Conservation (phyloP, 495 filamentous ascomycete genomes). For the Talaromyces proteolyticus region DNA sequence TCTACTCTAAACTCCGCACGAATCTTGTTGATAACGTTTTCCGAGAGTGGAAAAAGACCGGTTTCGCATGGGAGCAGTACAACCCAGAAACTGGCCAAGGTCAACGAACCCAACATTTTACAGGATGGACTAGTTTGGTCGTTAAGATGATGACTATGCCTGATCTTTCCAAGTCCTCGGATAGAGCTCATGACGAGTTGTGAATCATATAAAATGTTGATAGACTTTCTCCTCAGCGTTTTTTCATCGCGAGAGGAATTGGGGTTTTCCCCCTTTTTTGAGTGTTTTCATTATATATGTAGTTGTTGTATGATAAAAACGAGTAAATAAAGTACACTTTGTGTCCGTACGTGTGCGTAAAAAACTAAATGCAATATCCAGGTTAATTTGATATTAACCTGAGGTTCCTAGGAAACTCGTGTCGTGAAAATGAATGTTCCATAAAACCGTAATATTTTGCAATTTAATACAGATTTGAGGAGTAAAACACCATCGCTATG, state of each 20-base stretch:
- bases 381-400: too few relatives aligned
- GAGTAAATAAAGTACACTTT: too few relatives aligned
- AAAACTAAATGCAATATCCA: too few relatives aligned
- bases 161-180: constrained; percentile 31
- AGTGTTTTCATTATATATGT: not conserved
- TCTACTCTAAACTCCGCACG: constrained; percentile 71
- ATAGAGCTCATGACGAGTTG: constrained; percentile 35
- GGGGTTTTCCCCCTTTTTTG: not conserved
- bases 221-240: too few relatives aligned
- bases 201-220: constrained; percentile 18
- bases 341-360: too few relatives aligned
- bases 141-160: constrained; percentile 97
- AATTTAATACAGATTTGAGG: too few relatives aligned
- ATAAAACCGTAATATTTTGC: not conserved
- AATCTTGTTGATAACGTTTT: constrained; percentile 90
- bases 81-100: constrained; percentile 88
- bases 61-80: constrained; percentile 99
- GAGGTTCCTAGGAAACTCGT: too few relatives aligned
- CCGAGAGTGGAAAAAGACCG: constrained; percentile 79
- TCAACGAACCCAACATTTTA: constrained; percentile 96
- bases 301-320: not conserved
- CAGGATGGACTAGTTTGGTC: constrained; percentile 95
- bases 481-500: constrained; percentile 4
- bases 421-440: not conserved
- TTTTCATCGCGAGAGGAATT: too few relatives aligned